phyloP scores from a whole-genome alignment of 306 rosid species.

The Lathyrus oleraceus region DNA sequence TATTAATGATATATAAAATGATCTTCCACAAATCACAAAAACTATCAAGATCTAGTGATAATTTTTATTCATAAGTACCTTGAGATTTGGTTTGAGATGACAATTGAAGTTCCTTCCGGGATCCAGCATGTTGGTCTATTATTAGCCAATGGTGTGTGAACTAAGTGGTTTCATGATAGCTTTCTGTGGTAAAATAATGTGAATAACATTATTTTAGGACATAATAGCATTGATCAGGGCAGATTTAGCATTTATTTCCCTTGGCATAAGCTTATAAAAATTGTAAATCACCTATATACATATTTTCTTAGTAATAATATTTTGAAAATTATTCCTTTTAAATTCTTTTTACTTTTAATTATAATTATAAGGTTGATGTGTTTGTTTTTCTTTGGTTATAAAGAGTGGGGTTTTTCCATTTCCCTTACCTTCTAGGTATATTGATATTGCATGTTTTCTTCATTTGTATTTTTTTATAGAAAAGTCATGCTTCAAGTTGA shows the following conservation, averaged over 20 bases:
- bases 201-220: not conserved
- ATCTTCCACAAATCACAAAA: not conserved
- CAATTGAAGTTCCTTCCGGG: not conserved
- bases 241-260: not conserved
- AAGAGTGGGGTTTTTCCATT: not conserved
- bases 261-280: not conserved
- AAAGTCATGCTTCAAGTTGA: conserved; percentile 84
- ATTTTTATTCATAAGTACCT: not conserved
- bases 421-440: conserved; percentile 2
- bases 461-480: conserved; percentile 37
- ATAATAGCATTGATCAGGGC: not conserved
- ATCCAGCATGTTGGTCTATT: not conserved
- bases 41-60: not conserved
- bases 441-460: conserved; percentile 33
- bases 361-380: conserved; percentile 18
- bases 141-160: not conserved
- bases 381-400: not conserved
- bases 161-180: not conserved
- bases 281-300: conserved; percentile 1
- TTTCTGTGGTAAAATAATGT: not conserved
- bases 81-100: not conserved
- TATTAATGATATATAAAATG: not conserved
- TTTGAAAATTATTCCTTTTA: not conserved
- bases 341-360: not conserved
- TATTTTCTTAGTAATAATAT: not conserved